Conservation (phyloP, 768 basidiomycete species). For the Chalciporus chontae region DNA sequence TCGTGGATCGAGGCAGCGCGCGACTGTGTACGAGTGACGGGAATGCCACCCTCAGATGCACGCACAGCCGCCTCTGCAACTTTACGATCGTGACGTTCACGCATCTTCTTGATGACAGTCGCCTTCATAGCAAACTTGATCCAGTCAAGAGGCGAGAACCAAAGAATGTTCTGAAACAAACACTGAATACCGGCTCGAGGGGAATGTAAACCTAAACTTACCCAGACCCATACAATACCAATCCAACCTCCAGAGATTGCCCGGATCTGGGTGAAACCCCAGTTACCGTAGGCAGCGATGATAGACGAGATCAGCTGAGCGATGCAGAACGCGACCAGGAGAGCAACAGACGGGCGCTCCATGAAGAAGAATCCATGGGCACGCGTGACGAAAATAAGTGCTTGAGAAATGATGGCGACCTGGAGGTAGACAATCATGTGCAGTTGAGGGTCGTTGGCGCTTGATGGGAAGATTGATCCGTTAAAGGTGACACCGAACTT, state of each 20-base stretch:
- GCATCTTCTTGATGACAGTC: slow-evolving; percentile 82
- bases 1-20: slow-evolving; percentile 89
- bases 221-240: slow-evolving; percentile 97
- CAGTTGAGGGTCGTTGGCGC: slow-evolving; percentile 61
- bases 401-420: slow-evolving; percentile 98
- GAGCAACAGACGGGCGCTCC: slow-evolving; percentile 88
- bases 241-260: slow-evolving; percentile 91
- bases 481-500: slow-evolving; percentile 72
- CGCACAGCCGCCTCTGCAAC: slow-evolving; percentile 37
- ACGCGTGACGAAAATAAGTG: slow-evolving; percentile 94
- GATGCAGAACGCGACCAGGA: slow-evolving; percentile 86
- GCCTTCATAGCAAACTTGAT: slow-evolving; percentile 98
- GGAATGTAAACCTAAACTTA: slow-evolving; percentile 36
- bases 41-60: slow-evolving; percentile 44
- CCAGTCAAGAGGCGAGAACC: slow-evolving; percentile 94
- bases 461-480: slow-evolving; percentile 22
- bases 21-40: slow-evolving; percentile 83
- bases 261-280: slow-evolving; percentile 87
- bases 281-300: slow-evolving; percentile 91
- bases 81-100: slow-evolving; percentile 53
- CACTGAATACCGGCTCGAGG: slow-evolving; percentile 9
- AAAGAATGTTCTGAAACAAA: slow-evolving; percentile 72
- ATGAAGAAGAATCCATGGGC: slow-evolving; percentile 96
- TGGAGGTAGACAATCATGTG: slow-evolving; percentile 94
- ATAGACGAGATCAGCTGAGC: slow-evolving; percentile 95